phyloP scores from a whole-genome alignment of 805 yeast genomes.

The Saccharomyces jurei region DNA sequence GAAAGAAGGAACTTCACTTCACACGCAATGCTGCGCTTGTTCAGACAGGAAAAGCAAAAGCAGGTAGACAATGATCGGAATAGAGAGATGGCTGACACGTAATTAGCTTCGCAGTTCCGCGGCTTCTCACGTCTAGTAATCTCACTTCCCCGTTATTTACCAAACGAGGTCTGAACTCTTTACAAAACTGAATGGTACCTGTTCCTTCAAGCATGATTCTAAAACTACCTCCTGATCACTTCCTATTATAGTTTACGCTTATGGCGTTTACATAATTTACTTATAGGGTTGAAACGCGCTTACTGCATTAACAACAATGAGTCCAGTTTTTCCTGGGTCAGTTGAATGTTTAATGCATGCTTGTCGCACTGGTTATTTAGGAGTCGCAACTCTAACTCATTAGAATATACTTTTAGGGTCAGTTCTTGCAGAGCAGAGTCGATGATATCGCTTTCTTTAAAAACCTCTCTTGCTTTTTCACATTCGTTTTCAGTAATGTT shows the following conservation, averaged over 20 bases:
- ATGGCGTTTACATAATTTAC: neutral
- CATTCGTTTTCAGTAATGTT: constrained; percentile 7
- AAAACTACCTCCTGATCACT: neutral
- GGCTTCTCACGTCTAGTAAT: neutral
- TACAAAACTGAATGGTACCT: neutral
- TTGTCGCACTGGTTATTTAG: constrained; percentile 24
- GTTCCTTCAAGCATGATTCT: neutral
- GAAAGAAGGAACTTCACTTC: neutral
- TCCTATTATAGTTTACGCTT: neutral
- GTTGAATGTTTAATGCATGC: constrained; percentile 28
- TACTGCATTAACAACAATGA: constrained; percentile 14
- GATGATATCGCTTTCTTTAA: constrained; percentile 16
- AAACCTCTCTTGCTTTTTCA: constrained; percentile 12
- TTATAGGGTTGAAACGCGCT: neutral
- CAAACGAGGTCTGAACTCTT: neutral
- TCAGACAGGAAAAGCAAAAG: neutral
- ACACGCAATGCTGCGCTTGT: neutral
- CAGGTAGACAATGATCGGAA: neutral
- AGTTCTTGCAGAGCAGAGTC: constrained; percentile 20
- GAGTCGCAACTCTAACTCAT: constrained; percentile 23
- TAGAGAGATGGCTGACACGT: neutral
- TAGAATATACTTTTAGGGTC: constrained; percentile 13
- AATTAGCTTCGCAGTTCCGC: neutral
- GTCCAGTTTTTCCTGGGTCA: constrained; percentile 32
- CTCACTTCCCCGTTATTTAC: neutral